These are phyloP conservation scores for Mycena pura DNA, from an alignment of 768 basidiomycete species.

Conservation along the genomic window DNA sequence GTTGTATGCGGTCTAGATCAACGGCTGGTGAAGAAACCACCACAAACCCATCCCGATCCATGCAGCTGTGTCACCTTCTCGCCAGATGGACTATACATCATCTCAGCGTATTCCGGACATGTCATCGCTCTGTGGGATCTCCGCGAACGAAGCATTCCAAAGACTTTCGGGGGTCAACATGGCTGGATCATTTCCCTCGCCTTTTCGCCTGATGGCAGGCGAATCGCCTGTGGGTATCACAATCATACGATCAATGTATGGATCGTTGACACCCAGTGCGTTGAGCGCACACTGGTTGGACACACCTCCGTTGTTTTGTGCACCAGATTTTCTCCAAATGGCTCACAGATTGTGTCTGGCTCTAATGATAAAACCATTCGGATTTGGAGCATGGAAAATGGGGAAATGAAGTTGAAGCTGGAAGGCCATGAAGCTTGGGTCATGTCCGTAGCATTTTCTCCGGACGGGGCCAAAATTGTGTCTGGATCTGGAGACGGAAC, in stretches of 20 bases:
- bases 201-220: background rate
- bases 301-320: background rate
- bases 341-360: background rate
- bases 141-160: background rate
- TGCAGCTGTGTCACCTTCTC: background rate
- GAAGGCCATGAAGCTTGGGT: no score
- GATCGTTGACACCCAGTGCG: background rate
- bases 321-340: background rate
- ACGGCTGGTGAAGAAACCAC: background rate
- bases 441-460: background rate
- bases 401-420: background rate
- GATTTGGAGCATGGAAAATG: background rate
- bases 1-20: background rate
- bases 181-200: background rate
- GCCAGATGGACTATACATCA: background rate
- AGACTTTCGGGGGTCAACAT: background rate
- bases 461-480: background rate
- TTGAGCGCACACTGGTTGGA: background rate
- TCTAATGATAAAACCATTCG: background rate
- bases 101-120: background rate
- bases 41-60: background rate
- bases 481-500: background rate
- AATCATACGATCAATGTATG: background rate
- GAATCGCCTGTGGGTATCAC: background rate
- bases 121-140: background rate